These are phyloP conservation scores for Blastomyces percursus DNA, from an alignment of 2,329 filamentous ascomycete genomes.

Conservation along the genomic window DNA sequence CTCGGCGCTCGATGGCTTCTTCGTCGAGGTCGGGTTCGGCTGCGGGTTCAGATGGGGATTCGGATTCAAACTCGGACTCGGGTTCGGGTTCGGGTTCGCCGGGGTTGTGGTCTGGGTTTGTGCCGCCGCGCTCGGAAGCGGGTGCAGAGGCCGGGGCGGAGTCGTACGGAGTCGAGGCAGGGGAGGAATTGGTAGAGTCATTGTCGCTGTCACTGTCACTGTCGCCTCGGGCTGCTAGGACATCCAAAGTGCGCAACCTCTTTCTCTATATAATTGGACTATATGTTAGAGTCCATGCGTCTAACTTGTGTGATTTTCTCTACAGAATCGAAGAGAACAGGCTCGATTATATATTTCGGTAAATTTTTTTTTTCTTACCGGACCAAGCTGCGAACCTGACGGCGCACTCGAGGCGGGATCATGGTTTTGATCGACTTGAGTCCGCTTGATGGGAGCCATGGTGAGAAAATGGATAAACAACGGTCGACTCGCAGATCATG, in stretches of 20 bases:
- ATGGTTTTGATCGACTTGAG: background rate
- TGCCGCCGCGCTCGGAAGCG: background rate
- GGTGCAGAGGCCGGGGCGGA: background rate
- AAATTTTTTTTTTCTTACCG: background rate
- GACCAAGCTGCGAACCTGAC: background rate
- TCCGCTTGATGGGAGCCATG: constrained; percentile 9
- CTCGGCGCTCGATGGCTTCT: constrained; percentile 43
- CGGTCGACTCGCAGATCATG: background rate
- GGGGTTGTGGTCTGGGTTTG: constrained; percentile 11
- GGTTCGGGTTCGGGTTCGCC: constrained; percentile 16
- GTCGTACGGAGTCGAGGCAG: background rate
- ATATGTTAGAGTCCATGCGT: background rate
- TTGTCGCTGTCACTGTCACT: constrained; percentile 22
- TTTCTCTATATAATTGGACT: constrained; percentile 28
- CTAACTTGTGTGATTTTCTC: background rate
- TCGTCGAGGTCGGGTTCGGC: constrained; percentile 35
- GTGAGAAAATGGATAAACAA: background rate
- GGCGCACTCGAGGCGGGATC: background rate
- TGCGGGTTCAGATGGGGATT: constrained; percentile 34
- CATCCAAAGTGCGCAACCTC: constrained; percentile 30
- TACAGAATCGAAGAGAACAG: background rate
- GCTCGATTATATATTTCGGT: background rate
- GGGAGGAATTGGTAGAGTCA: constrained; percentile 12
- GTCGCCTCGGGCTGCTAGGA: constrained; percentile 13
- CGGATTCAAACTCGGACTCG: constrained; percentile 29